Evolutionary conservation across 805 yeast species (phyloP).

Genomic region (Wickerhamomyces mucosus): DNA sequence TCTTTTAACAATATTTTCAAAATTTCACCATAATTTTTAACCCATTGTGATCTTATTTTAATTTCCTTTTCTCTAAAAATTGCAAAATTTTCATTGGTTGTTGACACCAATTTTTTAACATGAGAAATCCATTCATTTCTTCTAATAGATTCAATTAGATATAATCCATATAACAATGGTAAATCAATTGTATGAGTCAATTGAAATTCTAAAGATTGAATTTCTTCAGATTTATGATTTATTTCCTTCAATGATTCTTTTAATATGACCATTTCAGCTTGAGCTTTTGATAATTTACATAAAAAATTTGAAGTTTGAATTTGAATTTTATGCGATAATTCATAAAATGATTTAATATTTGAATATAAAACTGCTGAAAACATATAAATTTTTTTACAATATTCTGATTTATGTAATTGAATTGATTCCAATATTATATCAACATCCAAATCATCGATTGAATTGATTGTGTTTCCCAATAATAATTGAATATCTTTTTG

Average conservation of each 20-base stretch:
- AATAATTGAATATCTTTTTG: constrained; percentile 16
- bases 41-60: constrained; percentile 51
- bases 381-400: constrained; percentile 23
- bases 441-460: constrained; percentile 12
- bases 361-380: constrained; percentile 27
- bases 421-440: constrained; percentile 17
- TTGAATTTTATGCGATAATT: constrained; percentile 23
- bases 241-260: constrained; percentile 15
- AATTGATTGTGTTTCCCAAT: constrained; percentile 6
- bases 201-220: constrained; percentile 17
- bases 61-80: constrained; percentile 47
- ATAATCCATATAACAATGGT: constrained; percentile 65
- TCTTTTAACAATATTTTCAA: constrained; percentile 27
- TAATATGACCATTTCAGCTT: constrained; percentile 12
- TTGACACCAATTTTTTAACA: constrained; percentile 18
- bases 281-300: constrained; percentile 10
- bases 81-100: constrained; percentile 49
- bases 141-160: constrained; percentile 50
- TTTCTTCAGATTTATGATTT: constrained; percentile 11
- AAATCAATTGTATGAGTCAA: constrained; percentile 44
- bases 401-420: constrained; percentile 16
- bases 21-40: constrained; percentile 44
- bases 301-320: constrained; percentile 8
- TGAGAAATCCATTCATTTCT: constrained; percentile 44
- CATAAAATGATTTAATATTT: constrained; percentile 23